Evolutionary conservation across 352 stramenopile genomes (phyloP), one percentile per base, ranked within the genome.

Genomic region (Discostella stelligera): DNA sequence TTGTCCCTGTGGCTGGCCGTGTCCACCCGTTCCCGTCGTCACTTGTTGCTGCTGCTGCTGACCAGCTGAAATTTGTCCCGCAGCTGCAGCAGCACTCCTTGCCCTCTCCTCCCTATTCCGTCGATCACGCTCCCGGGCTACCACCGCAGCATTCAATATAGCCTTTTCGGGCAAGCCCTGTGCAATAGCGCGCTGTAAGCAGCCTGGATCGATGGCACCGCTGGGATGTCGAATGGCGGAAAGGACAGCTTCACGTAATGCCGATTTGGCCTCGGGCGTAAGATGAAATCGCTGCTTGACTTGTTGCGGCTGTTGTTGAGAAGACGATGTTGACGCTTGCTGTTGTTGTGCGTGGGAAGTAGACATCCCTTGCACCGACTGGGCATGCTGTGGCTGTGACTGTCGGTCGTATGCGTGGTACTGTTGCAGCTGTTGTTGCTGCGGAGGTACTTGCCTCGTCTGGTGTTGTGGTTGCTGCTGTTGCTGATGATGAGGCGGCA

Each of bases 141-240:
- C 84, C 13, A 74, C 46, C 10, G 85, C 88, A 32, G 88, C 88
- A 77, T 93, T 93, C 13, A 91, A 37, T 56, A 94, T 91, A 18
- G 88, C 85, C 66, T 90, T 66, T 68, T 86, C 68, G 0, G 86
- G 83, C 18, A 94, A 54, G 18, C 86, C 86, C 21, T 86, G 83
- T 11, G 71, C 72, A 48, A 90, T 69, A 8, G 88, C 88, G 64
- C 64, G 74, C 68, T 89, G 72, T 59, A 94, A 76, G 6, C 86
- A 71, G 14, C 64, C 59, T 8, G 82, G 79, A 66, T 83, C 83
- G 25, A 94, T 79, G 20, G 78, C 46, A 7, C 88, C 88, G 32
- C 70, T 68, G 10, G 87, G 86, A 66, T 82, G 71, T 30, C 81
- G 78, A 68, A 94, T 89, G 14, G 86, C 80, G 0, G 84, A 90